Conservation (phyloP, 768 basidiomycete species). For the Boletus vinaceobasis region DNA sequence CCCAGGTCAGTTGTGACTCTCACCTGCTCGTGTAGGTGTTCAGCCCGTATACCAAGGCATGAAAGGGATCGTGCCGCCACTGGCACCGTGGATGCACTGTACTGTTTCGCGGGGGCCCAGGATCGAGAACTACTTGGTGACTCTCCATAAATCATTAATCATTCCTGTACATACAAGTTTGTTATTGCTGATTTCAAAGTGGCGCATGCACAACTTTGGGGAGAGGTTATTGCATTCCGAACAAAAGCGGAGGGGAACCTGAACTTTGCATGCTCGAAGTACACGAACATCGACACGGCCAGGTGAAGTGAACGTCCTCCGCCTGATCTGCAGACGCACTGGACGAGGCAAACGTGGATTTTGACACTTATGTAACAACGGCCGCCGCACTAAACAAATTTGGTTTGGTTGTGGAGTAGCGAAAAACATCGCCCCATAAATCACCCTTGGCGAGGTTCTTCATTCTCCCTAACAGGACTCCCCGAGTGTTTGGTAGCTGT, state of each 20-base stretch:
- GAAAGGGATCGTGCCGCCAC: slow-evolving; percentile 10
- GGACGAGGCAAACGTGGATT: too few relatives aligned
- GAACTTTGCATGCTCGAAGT: not conserved
- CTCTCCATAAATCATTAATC: slow-evolving; percentile 92
- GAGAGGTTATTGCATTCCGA: slow-evolving; percentile 95
- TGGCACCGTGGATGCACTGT: not conserved
- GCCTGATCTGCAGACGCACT: not conserved
- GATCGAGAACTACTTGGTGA: slow-evolving; percentile 69
- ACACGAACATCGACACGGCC: not conserved
- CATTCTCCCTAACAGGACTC: not conserved
- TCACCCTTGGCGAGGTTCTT: not conserved
- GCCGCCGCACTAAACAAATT: too few relatives aligned
- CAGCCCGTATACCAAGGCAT: not conserved
- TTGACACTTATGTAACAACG: too few relatives aligned
- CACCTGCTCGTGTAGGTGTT: slow-evolving; percentile 53
- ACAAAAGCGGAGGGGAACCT: slow-evolving; percentile 89
- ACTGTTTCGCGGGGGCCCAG: not conserved
- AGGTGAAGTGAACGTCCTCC: not conserved
- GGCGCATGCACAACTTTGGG: slow-evolving; percentile 89
- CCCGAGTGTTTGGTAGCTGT: not conserved
- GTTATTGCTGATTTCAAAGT: slow-evolving; percentile 81
- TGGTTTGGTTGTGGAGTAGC: too few relatives aligned
- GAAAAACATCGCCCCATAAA: not conserved
- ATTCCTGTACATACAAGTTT: slow-evolving; percentile 92
- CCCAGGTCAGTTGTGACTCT: slow-evolving; percentile 88